Evolutionary conservation across 169 alveolate species (phyloP), one percentile per base, ranked within the genome.

Genomic region (Plasmodium sp.): DNA sequence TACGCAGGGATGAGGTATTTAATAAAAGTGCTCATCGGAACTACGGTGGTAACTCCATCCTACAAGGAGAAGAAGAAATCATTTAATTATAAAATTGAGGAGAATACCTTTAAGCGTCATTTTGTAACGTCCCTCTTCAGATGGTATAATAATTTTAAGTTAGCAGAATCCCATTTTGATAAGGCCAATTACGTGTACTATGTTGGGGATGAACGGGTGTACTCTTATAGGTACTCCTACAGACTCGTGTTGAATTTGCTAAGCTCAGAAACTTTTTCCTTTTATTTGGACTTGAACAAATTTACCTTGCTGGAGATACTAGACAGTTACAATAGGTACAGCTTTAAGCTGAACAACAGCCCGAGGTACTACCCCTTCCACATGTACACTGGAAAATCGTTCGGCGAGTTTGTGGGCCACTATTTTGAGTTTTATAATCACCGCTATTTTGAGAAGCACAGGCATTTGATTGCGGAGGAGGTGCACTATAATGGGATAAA

Each of bases 191-290:
- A 71, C 83, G 62, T 92, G 41, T 81, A 27, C 56, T 92, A 92
- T 12, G 31, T 92, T 14, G 92, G 83, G 72, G 84, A 92, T 71
- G 41, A 41, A n/a, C 48, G 73, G 22, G 84, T 92, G 83, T 92
- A 92, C 77, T 62, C 92, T 14, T 82, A 92, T 51, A 92, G 84
- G 79, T 92, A 92, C 72, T 51, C 51, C 9, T 92, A 92, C 77
- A 92, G 84, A 73, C 43, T 92, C 7, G 22, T 92, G 7, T 45
- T 92, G 48, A 82, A 92, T 72, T 18, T 71, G 14, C 34, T 48
- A 45, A 92, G 79, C 71, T 92, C 95, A 31, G 92, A 92, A 81
- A 54, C 82, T 31, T 71, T 81, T 48, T 67, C 83, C 45, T 92
- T 54, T 92, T 92, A 92, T 92, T 31, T 92, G 5, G 77, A 92